Evolutionary conservation across 352 stramenopile genomes (phyloP), one percentile per base, ranked within the genome.

Genomic region (Phytophthora fragariae): DNA sequence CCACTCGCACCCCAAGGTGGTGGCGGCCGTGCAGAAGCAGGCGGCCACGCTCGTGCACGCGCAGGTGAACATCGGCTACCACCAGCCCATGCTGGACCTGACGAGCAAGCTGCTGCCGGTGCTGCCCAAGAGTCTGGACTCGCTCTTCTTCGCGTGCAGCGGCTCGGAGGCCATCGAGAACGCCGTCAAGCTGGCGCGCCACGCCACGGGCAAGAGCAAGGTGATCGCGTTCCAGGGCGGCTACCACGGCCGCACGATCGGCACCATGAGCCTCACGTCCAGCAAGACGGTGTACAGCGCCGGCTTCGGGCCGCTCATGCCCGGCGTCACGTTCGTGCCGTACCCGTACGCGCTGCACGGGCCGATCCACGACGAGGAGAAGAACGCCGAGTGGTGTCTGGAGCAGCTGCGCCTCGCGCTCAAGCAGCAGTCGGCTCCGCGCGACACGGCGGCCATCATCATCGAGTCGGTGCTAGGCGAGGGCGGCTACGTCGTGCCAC

Each of bases 131-230:
- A 83, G 80, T 0, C 81, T 97, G 12, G 89, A 97, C 76, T 93
- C 88, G 79, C 85, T 98, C 67, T 97, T 97, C 76, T 97, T 98
- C 73, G 92, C 93, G 31, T 97, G 88, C 70, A 92, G 88, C 62
- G 94, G 94, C 27, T 96, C 94, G n/a, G 95, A 98, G 73, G 94
- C 92, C 7, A 81, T 98, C 4, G 95, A 98, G 76, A 97, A 98
- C 62, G 89, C 94, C 2, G 85, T 98, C 76, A 98, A 98, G 75
- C 82, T 98, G 44, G 95, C 94, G 19, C 90, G 93, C 37, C 91
- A 97, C 55, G 88, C 91, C 7, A 98, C 94, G 7, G 81, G 88
- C 24, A 98, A 98, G 82, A 83, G 71, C 50, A 94, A 93, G 61
- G 80, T 98, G 55, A 97, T 98, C 53, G 92, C 96, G 17, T 98